These are phyloP conservation scores for Yamadazyma triangularis DNA, from an alignment of 1,139 yeast genomes.

Conservation along the genomic window DNA sequence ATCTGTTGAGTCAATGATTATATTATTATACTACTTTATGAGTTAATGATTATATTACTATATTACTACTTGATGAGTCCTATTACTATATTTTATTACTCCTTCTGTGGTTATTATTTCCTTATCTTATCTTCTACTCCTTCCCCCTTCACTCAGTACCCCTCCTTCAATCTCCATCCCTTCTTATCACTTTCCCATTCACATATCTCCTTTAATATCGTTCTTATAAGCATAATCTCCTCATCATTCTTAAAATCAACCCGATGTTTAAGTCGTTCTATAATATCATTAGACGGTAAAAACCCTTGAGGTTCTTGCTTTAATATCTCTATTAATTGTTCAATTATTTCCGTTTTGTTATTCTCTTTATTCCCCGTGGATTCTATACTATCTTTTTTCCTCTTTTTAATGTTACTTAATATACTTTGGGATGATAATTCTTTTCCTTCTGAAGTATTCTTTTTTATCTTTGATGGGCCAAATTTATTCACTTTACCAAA, in stretches of 20 bases:
- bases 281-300: constrained; percentile 48
- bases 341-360: constrained; percentile 15
- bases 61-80: too few relatives aligned
- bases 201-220: constrained; percentile 66
- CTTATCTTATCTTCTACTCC: too few relatives aligned
- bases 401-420: constrained; percentile 1
- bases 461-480: neutral
- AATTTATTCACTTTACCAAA: constrained; percentile 17
- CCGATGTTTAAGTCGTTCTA: constrained; percentile 35
- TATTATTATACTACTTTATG: too few relatives aligned
- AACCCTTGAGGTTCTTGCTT: constrained; percentile 16
- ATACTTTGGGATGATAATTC: constrained; percentile 3
- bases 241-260: constrained; percentile 47
- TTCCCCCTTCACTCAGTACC: too few relatives aligned
- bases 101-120: too few relatives aligned
- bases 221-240: constrained; percentile 61
- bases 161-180: constrained; percentile 70
- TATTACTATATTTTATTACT: too few relatives aligned
- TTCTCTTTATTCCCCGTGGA: neutral
- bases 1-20: too few relatives aligned
- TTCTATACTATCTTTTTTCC: constrained; percentile 5
- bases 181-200: constrained; percentile 54
- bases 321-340: constrained; percentile 14
- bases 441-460: too few relatives aligned
- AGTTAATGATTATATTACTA: too few relatives aligned